Evolutionary conservation across 768 basidiomycete species (phyloP).

Genomic region (Mycena metata): DNA sequence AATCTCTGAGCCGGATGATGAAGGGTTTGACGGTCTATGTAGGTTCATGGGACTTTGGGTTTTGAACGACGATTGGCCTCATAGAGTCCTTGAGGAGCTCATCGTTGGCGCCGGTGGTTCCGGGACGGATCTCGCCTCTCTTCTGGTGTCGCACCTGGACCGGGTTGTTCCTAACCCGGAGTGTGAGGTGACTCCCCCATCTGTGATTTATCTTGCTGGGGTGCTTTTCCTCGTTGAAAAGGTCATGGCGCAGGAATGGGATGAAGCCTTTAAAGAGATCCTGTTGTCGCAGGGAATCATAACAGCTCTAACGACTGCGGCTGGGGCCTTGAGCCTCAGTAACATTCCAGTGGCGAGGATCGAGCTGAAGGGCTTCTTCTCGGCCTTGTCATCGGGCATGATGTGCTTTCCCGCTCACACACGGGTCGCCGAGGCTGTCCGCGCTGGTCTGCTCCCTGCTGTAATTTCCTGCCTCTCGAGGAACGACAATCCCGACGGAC

Average conservation of each 20-base stretch:
- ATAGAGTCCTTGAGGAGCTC: too few species aligned
- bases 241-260: neutral
- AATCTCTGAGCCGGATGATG: too few species aligned
- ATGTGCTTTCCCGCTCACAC: neutral
- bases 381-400: neutral
- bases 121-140: too few species aligned
- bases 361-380: neutral
- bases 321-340: neutral
- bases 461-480: neutral
- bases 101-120: too few species aligned
- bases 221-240: neutral
- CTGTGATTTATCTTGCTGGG: neutral
- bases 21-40: too few species aligned
- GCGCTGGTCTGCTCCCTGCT: conserved; percentile 10
- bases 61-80: too few species aligned
- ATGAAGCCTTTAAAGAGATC: neutral
- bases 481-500: neutral
- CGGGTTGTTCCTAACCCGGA: too few species aligned
- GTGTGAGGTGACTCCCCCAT: too few species aligned
- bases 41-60: too few species aligned
- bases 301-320: neutral
- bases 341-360: neutral
- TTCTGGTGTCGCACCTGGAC: too few species aligned
- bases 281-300: conserved; percentile 1
- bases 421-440: conserved; percentile 2